Evolutionary conservation across 768 basidiomycete genomes (phyloP).

Genomic region (Rhizopogon vulgaris): DNA sequence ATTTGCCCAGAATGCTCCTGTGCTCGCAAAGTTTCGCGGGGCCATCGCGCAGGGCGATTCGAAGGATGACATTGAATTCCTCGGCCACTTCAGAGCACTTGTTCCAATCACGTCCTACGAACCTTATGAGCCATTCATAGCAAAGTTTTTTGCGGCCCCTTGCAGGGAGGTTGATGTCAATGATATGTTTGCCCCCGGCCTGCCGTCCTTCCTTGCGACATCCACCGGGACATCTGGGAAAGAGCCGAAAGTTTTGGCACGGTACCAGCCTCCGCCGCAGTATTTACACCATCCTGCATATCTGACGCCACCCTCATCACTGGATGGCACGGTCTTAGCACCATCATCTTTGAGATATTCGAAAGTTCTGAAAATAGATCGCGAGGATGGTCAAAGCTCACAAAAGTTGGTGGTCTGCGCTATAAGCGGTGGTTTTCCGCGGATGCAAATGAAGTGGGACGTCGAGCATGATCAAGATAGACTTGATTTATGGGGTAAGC

Average conservation of each 20-base stretch:
- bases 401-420: neutral
- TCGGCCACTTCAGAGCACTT: conserved; percentile 6
- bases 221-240: conserved; percentile 15
- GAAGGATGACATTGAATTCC: conserved; percentile 4
- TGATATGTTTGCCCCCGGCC: conserved; percentile 15
- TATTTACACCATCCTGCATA: neutral
- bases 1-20: conserved; percentile 1
- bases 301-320: neutral
- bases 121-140: conserved; percentile 9
- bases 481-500: neutral
- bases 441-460: neutral
- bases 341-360: neutral
- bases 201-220: conserved; percentile 6
- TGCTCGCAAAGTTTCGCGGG: conserved; percentile 7
- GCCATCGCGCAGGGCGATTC: neutral
- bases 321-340: neutral
- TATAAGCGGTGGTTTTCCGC: neutral
- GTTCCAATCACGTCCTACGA: conserved; percentile 12
- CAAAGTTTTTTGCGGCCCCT: conserved; percentile 9
- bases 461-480: neutral
- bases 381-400: neutral
- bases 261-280: conserved; percentile 2
- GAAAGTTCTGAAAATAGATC: neutral
- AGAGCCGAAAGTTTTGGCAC: conserved; percentile 5
- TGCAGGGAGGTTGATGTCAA: conserved; percentile 14